Evolutionary conservation across 169 alveolate species (phyloP), one percentile per base, ranked within the genome.

Genomic region (Sarcocystis neurona): DNA sequence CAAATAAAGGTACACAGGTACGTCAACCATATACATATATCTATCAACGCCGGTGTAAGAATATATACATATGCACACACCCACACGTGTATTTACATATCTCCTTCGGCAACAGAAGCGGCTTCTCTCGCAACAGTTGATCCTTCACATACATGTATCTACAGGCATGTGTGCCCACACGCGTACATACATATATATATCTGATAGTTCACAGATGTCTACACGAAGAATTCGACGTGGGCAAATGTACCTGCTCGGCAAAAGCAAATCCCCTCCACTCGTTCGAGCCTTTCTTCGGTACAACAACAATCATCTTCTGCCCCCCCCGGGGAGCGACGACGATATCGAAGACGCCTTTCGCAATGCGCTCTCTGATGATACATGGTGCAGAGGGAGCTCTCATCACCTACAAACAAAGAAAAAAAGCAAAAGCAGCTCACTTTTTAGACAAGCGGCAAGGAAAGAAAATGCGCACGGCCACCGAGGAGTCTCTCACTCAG

Each of bases 181-280:
- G n/a, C 37, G n/a, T 5, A n/a, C 41, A 63, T 63, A 63, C 37
- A 63, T 63, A 63, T 63, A 20, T 63, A 63, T 10, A 20, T 63
- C 12, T 63, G n/a, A 39, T 4, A 1, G 50, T 12, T 18, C 18
- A 75, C 56, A 37, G 58, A 43, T 30, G 56, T 39, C 34, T 12
- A 39, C 4, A 0, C 58, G 20, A 15, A 15, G 34, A 0, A 43
- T n/a, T 12, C 23, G 15, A 10, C 3, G 0, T 1, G 56, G 53
- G 50, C 20, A 6, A 12, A 8, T 27, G 12, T 18, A 85, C 90
- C 84, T 85, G 90, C 74, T 85, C 90, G 3, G 90, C 84, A 66
- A 85, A 85, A n/a, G 90, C 90, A 58, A 63, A 85, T n/a, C 90
- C 90, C 70, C 90, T 85, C 90, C 90, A 85, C 37, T 85, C 90